phyloP scores from a whole-genome alignment of 805 yeast species.

The Zygosaccharomyces rouxii region DNA sequence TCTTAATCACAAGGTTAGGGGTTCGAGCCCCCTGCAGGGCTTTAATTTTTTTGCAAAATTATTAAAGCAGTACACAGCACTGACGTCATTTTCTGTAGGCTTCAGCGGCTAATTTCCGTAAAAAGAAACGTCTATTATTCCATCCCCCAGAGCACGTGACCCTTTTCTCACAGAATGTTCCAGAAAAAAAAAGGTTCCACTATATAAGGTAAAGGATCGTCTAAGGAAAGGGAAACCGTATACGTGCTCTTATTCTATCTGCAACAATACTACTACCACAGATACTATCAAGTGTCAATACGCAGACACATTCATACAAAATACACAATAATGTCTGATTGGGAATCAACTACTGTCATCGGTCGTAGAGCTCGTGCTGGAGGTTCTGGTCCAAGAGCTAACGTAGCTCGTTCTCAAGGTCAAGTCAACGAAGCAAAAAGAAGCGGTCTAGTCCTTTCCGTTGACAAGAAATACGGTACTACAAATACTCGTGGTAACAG shows the following conservation, averaged over 20 bases:
- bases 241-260: background rate
- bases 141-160: background rate
- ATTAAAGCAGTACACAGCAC: no score
- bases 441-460: slow-evolving; percentile 80
- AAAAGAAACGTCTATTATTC: no score
- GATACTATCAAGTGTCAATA: background rate
- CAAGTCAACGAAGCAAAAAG: slow-evolving; percentile 93
- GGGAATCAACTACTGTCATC: slow-evolving; percentile 88
- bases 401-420: slow-evolving; percentile 71
- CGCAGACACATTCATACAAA: background rate
- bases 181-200: slow-evolving; percentile 3
- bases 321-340: slow-evolving; percentile 46
- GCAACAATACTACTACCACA: background rate
- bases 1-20: slow-evolving; percentile 7
- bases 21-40: slow-evolving; percentile 8
- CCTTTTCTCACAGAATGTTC: background rate
- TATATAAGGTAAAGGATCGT: background rate
- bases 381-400: slow-evolving; percentile 80
- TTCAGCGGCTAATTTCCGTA: no score
- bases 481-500: slow-evolving; percentile 62
- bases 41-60: background rate
- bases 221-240: background rate
- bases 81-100: no score
- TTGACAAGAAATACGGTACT: slow-evolving; percentile 85
- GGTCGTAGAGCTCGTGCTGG: slow-evolving; percentile 88